phyloP scores from a whole-genome alignment of 768 basidiomycete species.

The Cyathus striatus region DNA sequence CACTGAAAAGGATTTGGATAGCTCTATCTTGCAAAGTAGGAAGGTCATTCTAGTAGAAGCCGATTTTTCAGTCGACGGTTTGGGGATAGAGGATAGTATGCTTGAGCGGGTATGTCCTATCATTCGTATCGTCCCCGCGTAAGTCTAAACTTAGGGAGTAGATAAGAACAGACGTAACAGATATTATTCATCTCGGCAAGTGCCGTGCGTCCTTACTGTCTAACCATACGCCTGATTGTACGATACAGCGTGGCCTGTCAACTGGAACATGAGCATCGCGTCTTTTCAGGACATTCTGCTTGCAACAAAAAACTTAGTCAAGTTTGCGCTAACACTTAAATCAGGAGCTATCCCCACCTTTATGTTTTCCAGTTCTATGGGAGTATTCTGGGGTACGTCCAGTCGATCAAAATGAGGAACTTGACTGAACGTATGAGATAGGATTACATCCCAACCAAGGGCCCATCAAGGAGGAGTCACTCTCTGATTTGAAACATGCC shows the following conservation, averaged over 20 bases:
- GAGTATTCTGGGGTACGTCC: not conserved
- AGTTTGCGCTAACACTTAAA: not conserved
- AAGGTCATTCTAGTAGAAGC: not conserved
- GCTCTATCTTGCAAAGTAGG: not conserved
- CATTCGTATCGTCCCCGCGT: not conserved
- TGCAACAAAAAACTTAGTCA: not conserved
- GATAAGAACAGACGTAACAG: not conserved
- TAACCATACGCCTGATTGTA: not conserved
- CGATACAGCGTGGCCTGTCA: not conserved
- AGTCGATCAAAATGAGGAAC: not conserved
- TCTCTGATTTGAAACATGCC: not conserved
- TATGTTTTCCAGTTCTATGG: slow-evolving; percentile 1
- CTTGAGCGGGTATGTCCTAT: not conserved
- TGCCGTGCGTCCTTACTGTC: not conserved
- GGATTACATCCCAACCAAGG: too few relatives aligned
- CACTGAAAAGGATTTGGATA: not conserved
- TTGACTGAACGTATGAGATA: not conserved
- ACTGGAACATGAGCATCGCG: not conserved
- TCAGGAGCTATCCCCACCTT: not conserved
- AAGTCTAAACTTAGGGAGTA: not conserved
- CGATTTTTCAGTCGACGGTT: not conserved
- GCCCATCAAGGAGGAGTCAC: not conserved
- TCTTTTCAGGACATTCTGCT: not conserved
- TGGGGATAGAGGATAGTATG: not conserved
- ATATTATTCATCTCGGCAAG: not conserved